These are phyloP conservation scores for Fragaria ananassa DNA, from an alignment of 306 rosid genomes.

Conservation along the genomic window DNA sequence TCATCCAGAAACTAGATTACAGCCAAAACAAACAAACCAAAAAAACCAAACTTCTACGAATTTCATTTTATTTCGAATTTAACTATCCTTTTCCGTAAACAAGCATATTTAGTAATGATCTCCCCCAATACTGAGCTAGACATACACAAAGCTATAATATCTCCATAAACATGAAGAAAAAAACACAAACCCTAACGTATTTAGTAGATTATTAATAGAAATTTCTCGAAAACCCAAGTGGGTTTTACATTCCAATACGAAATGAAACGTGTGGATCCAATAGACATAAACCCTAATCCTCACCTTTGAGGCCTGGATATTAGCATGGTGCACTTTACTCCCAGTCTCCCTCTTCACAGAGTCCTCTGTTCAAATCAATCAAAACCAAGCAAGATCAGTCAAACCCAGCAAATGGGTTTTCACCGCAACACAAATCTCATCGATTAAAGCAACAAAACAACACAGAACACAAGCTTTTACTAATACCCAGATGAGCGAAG, in stretches of 20 bases:
- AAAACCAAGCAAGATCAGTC: slow-evolving; percentile 3
- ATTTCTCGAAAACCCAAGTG: not conserved
- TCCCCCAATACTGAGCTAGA: not conserved
- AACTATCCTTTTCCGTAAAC: not conserved
- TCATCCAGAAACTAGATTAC: not conserved
- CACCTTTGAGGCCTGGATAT: slow-evolving; percentile 94
- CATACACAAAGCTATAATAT: not conserved
- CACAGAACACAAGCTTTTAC: not conserved
- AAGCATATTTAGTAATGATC: not conserved
- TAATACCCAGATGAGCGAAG: not conserved
- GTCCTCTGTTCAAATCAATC: slow-evolving; percentile 59
- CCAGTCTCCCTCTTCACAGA: slow-evolving; percentile 92
- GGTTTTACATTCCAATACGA: not conserved
- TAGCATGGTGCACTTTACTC: slow-evolving; percentile 81
- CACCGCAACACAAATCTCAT: not conserved
- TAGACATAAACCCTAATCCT: not conserved
- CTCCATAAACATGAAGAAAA: not conserved
- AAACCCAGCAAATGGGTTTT: not conserved
- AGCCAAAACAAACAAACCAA: not conserved
- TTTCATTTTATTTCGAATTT: not conserved
- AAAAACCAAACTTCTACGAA: not conserved
- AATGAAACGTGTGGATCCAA: not conserved
- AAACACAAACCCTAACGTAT: not conserved
- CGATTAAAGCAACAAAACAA: not conserved
- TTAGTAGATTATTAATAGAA: not conserved